phyloP scores from a whole-genome alignment of 331 rosid genomes.

The Malus hybrid region DNA sequence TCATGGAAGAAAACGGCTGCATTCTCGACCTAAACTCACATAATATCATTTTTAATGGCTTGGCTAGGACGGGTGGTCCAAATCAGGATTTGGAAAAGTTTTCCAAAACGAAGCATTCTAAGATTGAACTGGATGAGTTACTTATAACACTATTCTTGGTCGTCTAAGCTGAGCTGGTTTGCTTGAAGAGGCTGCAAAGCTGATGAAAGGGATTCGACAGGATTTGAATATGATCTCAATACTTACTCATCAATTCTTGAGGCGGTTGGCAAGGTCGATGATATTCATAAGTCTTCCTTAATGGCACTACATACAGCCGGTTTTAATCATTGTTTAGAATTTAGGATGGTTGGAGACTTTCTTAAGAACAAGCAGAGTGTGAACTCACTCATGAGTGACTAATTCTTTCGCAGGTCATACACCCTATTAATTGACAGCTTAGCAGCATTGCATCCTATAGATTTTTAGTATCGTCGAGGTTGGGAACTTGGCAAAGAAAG shows the following conservation, averaged over 20 bases:
- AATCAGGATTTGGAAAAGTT: constrained; percentile 70
- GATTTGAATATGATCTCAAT: constrained; percentile 66
- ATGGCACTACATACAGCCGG: neutral
- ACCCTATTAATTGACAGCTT: neutral
- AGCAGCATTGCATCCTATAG: neutral
- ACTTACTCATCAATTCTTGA: constrained; percentile 88
- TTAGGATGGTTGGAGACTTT: neutral
- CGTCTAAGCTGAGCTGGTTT: constrained; percentile 86
- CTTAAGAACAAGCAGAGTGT: neutral
- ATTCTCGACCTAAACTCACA: constrained; percentile 69
- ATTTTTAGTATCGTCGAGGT: neutral
- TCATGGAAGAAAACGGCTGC: constrained; percentile 78
- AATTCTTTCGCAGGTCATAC: neutral
- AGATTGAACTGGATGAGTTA: constrained; percentile 65
- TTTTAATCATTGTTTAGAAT: neutral
- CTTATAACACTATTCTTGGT: constrained; percentile 79
- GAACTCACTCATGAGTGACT: neutral
- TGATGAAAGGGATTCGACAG: constrained; percentile 77
- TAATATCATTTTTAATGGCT: constrained; percentile 70
- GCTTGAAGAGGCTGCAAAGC: constrained; percentile 85
- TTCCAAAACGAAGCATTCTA: constrained; percentile 51
- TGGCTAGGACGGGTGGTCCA: constrained; percentile 74
- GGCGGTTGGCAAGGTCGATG: constrained; percentile 94
- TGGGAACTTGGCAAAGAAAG: neutral
- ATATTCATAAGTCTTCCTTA: constrained; percentile 15